These are phyloP conservation scores for Boletales sp. DNA, from an alignment of 768 basidiomycete species.

Conservation along the genomic window DNA sequence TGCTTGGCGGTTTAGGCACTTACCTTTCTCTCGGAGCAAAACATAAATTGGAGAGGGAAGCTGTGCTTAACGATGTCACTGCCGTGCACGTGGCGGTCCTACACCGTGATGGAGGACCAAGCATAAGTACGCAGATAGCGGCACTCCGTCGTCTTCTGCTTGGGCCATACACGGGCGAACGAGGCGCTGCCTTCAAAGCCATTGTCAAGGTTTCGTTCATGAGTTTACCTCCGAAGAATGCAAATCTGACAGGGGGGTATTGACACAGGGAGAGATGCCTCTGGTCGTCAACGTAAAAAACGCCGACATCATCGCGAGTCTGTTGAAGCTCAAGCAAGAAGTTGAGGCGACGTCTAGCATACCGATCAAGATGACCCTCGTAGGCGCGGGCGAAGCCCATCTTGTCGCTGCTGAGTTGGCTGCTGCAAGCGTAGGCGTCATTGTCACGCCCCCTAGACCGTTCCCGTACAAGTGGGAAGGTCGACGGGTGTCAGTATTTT, in stretches of 20 bases:
- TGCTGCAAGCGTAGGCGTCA: conserved; percentile 62
- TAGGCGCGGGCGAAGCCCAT: conserved; percentile 56
- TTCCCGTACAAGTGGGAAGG: conserved; percentile 67
- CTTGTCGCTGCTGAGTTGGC: conserved; percentile 44
- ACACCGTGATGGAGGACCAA: conserved; percentile 28
- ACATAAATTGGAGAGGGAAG: conserved; percentile 56
- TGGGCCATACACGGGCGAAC: conserved; percentile 22
- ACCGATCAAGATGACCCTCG: conserved; percentile 45
- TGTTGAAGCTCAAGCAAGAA: conserved; percentile 58
- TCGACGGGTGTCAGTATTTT: conserved; percentile 50
- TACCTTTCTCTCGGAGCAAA: conserved; percentile 57
- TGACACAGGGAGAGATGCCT: conserved; percentile 49
- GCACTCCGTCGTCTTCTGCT: conserved; percentile 48
- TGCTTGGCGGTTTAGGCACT: conserved; percentile 61
- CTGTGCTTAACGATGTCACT: conserved; percentile 60
- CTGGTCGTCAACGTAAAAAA: conserved; percentile 66
- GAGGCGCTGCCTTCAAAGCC: conserved; percentile 31
- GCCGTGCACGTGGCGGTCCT: conserved; percentile 60
- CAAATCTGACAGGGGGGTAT: conserved; percentile 5
- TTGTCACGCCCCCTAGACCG: conserved; percentile 60
- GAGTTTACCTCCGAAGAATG: not conserved
- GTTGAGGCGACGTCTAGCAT: conserved; percentile 37
- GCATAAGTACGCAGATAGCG: conserved; percentile 64
- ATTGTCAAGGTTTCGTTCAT: conserved; percentile 34
- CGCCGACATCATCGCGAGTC: conserved; percentile 72